Conservation (phyloP, 768 basidiomycete genomes). For the Lactarius evosmus region DNA sequence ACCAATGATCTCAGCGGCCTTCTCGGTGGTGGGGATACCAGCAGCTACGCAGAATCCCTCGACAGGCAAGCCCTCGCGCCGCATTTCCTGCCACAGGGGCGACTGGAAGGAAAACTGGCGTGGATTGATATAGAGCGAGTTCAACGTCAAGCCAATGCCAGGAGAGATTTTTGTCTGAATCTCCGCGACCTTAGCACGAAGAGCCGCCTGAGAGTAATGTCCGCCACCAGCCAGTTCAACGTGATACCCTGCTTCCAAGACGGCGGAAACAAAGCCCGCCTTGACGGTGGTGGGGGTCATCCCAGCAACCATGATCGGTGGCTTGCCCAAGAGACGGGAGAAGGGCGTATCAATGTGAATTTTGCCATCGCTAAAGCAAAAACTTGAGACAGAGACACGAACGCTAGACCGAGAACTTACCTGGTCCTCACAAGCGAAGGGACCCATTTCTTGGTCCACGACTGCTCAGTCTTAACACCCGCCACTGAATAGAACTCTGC, state of each 20-base stretch:
- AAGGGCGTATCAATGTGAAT: slow-evolving; percentile 94
- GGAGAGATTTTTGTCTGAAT: slow-evolving; percentile 81
- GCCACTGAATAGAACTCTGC: slow-evolving; percentile 76
- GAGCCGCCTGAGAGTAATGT: slow-evolving; percentile 88
- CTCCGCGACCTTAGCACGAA: slow-evolving; percentile 89
- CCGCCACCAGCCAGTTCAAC: slow-evolving; percentile 97
- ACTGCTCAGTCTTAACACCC: slow-evolving; percentile 70
- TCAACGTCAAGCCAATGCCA: slow-evolving; percentile 91
- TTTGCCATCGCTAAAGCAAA: slow-evolving; percentile 71
- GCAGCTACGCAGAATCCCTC: slow-evolving; percentile 99
- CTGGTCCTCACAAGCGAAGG: slow-evolving; percentile 86
- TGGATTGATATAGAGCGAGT: slow-evolving; percentile 97
- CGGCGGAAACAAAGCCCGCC: slow-evolving; percentile 89
- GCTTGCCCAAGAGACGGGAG: slow-evolving; percentile 92
- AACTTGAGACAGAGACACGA: background rate
- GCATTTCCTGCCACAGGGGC: slow-evolving; percentile 98
- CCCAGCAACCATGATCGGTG: slow-evolving; percentile 98
- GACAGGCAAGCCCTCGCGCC: slow-evolving; percentile 88
- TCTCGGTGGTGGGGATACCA: slow-evolving; percentile 94
- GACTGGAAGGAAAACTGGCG: slow-evolving; percentile 96
- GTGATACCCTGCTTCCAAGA: slow-evolving; percentile 92
- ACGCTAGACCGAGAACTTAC: slow-evolving; percentile 39
- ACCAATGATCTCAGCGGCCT: slow-evolving; percentile 93
- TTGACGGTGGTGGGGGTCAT: slow-evolving; percentile 99
- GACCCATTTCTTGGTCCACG: slow-evolving; percentile 89